Base-by-base conservation (phyloP, 257 asterid genomes). In the Mitragyna speciosa region DNA sequence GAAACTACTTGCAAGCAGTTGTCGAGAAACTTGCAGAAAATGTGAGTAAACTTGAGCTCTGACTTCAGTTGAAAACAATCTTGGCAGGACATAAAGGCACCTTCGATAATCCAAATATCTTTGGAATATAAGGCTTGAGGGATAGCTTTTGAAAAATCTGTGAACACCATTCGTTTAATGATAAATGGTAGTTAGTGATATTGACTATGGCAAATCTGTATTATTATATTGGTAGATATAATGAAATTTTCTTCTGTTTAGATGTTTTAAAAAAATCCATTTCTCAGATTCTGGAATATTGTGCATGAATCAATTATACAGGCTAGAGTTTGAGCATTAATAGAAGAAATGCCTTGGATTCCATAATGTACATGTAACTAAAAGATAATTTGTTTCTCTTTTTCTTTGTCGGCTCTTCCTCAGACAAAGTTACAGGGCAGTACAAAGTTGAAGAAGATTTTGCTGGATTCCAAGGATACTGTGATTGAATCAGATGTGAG, bases 11-110 rank as follows among this genome's bases (percentile, higher is more conserved):
- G 80, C 91, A 88, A 83, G 86, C 91, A 2, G 91, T 88, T 72
- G 89, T 88, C 2, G 91, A 88, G 63, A 88, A 88, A 74, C 88
- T 86, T 26, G 91, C 77, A 28, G 91, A 88, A 79, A 88, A 88
- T 81, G 91, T 88, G 72, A 84, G 90, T 77, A 43, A 24, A 51
- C 81, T 61, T 73, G 41, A 61, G 66, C 75, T 78, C 28, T 19
- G 58, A 9, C 43, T 33, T 73, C 30, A n/a, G 66, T 54, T 19
- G 63, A 54, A 54, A 54, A 49, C 7, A 54, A 17, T 54, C 63
- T 54, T 19, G 10, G 63, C n/a, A 19, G 63, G 63, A 54, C 63
- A 54, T 54, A 19, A 0, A 0, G 49, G 58, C 58, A 51, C 10
- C 63, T 54, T n/a, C 63, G 19, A 54, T 19, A 54, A 54, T 26